Evolutionary conservation across 2,329 filamentous ascomycete species (phyloP).

Genomic region (Aureobasidium sp.): DNA sequence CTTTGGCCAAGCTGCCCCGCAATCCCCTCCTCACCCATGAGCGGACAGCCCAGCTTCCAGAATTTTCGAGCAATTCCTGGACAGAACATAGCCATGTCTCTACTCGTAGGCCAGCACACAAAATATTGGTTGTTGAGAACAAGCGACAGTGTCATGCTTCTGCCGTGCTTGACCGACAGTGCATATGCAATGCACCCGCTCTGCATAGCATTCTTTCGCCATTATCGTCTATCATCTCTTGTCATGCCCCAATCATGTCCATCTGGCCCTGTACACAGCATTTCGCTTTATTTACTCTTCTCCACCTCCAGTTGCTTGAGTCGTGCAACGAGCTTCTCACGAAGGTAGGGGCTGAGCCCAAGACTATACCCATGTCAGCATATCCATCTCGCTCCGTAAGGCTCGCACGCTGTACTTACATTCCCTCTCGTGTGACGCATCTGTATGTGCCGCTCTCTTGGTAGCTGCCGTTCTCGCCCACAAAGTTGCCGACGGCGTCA

Average conservation of each 20-base stretch:
- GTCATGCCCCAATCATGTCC: background rate
- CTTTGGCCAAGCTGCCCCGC: conserved; percentile 4
- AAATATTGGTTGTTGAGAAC: background rate
- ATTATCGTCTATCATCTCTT: background rate
- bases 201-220: background rate
- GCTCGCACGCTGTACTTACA: conserved; percentile 35
- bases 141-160: background rate
- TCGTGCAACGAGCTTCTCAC: conserved; percentile 28
- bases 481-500: conserved; percentile 51
- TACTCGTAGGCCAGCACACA: background rate
- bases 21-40: background rate
- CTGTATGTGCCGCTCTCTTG: conserved; percentile 58
- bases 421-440: conserved; percentile 53
- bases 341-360: conserved; percentile 28
- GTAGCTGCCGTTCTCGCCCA: conserved; percentile 50
- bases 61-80: background rate
- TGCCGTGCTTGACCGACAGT: background rate
- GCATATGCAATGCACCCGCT: background rate
- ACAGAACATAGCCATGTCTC: background rate
- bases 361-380: conserved; percentile 19
- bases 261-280: background rate
- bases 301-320: conserved; percentile 24
- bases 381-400: background rate
- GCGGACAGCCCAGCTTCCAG: background rate
- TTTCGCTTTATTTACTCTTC: background rate